A percentile compares a stretch with the other conserved stretches of the same genome.
These are phyloP conservation scores for Eucalyptus pumila DNA, from an alignment of 345 rosid genomes.

Conservation along the genomic window DNA sequence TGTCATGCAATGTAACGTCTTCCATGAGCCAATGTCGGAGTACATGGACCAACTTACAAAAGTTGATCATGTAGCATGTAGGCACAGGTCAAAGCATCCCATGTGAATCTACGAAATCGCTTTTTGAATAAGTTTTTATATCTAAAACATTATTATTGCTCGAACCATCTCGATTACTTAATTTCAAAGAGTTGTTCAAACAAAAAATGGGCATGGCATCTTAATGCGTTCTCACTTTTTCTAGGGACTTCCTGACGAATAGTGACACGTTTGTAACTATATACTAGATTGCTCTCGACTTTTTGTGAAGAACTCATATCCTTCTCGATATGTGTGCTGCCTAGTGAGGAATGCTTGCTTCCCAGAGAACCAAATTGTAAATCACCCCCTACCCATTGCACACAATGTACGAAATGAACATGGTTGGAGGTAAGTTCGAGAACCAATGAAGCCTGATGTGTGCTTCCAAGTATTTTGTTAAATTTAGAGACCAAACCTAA, in stretches of 20 bases:
- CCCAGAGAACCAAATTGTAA: not conserved
- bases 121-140: rapidly evolving
- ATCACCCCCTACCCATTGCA: not conserved
- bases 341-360: not conserved
- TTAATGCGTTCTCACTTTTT: not conserved
- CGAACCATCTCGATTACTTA: not conserved
- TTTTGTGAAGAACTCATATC: not conserved
- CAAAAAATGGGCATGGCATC: rapidly evolving
- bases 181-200: not conserved
- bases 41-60: not conserved
- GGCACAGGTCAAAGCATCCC: not conserved
- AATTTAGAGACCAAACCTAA: no score
- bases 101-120: not conserved
- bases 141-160: not conserved
- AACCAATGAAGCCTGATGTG: not conserved
- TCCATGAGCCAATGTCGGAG: not conserved
- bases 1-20: not conserved
- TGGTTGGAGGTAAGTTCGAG: not conserved
- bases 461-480: no score
- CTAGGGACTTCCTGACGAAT: not conserved
- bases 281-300: not conserved
- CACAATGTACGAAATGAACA: not conserved
- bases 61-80: not conserved
- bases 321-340: not conserved
- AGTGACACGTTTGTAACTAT: not conserved